Evolutionary conservation across 2,329 filamentous ascomycete species (phyloP), one percentile per base, ranked within the genome.

Genomic region (Juglanconis oblonga): DNA sequence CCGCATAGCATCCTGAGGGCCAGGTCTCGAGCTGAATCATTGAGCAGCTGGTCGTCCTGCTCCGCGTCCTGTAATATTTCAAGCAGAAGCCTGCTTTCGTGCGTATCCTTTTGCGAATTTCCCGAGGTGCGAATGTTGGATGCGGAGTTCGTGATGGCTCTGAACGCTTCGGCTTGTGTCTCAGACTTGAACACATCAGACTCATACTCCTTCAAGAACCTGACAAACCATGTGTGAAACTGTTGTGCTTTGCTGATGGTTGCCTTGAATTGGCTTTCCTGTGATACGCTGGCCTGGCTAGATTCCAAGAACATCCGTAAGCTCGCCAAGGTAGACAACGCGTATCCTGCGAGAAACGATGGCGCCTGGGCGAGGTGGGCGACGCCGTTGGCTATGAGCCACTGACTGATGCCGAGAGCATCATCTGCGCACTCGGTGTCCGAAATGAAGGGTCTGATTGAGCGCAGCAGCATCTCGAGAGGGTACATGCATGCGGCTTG

Each of bases 351-450:
- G 47, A 96, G 78, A 67, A 97, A 97, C 0, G 87, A 88, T 0
- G 92, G 87, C 0, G 82, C 80, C 36, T 83, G 79, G 3, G 73
- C 75, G 4, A 99, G 78, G 70, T 94, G 87, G 5, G 76, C 67
- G 14, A 77, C 76, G 7, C 94, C 92, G 55, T 83, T 82, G 5
- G 84, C 78, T 13, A 98, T 79, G 1, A 99, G 81, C 73, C 96
- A 97, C 71, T 92, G 89, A 62, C 90, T 87, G 38, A 99, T 84
- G 0, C 93, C 94, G 49, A 98, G 81, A 1, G 91, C 88, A 76
- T 99, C 95, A 69, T 97, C 91, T 9, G 93, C 90, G 72, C 94
- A 98, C 69, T 96, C 89, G 0, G 88, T 82, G 66, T 98, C 89
- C 1, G 88, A 88, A 5, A 98, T 78, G 65, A 92, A 96, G 0